These are phyloP conservation scores for Fragosphaeria purpurea DNA, from an alignment of 2,329 filamentous ascomycete species.

Conservation along the genomic window DNA sequence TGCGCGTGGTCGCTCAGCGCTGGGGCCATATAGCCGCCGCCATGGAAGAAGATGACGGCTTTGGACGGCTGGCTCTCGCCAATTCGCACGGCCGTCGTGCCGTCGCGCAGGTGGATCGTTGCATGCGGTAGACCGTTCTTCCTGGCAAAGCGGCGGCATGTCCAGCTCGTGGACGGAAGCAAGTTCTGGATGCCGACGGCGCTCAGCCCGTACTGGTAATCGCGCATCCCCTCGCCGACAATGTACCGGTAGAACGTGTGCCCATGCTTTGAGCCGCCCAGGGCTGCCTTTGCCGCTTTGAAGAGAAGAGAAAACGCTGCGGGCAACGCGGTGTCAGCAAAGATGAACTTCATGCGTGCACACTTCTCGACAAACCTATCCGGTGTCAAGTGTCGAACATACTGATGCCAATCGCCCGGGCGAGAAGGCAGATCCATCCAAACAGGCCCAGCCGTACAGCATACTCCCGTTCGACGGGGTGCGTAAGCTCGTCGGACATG, in stretches of 20 bases:
- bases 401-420: constrained; percentile 2
- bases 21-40: constrained; percentile 5
- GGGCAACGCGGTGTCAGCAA: too few relatives aligned
- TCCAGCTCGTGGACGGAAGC: constrained; percentile 1
- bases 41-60: constrained; percentile 3
- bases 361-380: too few relatives aligned
- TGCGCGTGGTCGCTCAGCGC: not conserved
- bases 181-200: constrained; percentile 6
- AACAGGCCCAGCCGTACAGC: not conserved
- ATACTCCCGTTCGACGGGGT: constrained; percentile 1
- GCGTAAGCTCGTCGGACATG: not conserved
- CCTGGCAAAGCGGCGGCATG: not conserved
- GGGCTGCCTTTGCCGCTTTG: not conserved
- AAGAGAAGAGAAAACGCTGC: not conserved
- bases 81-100: not conserved
- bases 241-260: constrained; percentile 1
- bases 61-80: not conserved
- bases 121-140: not conserved
- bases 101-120: not conserved
- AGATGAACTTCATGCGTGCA: too few relatives aligned
- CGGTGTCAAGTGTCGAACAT: not conserved
- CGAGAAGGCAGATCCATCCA: constrained; percentile 2
- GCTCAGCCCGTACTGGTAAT: constrained; percentile 4
- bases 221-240: constrained; percentile 3
- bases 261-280: constrained; percentile 1